These are phyloP conservation scores for Nitzschia sp. DNA, from an alignment of 108 stramenopile genomes.

Conservation along the genomic window DNA sequence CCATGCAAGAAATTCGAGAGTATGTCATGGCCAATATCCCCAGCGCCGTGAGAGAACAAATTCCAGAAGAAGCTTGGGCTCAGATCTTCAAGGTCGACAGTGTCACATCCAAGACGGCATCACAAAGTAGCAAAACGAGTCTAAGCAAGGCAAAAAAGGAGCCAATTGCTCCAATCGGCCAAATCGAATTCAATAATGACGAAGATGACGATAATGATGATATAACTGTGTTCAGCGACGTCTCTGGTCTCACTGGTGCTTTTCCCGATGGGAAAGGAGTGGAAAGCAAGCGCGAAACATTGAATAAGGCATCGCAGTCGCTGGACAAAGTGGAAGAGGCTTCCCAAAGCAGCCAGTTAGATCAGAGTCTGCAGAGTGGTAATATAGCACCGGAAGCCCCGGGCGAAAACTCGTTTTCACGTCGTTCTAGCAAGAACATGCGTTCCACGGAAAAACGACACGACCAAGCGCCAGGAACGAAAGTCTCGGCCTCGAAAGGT, in stretches of 20 bases:
- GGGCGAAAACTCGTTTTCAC: not conserved
- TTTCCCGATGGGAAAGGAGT: constrained; percentile 25
- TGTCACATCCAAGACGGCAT: not conserved
- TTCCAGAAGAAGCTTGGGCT: constrained; percentile 27
- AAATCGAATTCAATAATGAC: constrained; percentile 1
- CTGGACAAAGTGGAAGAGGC: not conserved
- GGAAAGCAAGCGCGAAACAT: constrained; percentile 10
- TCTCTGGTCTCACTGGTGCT: constrained; percentile 19
- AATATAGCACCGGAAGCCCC: not conserved
- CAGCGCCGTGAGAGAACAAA: constrained; percentile 17
- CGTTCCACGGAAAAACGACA: not conserved
- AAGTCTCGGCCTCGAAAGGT: not conserved
- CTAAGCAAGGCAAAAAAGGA: not conserved
- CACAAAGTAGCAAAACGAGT: not conserved
- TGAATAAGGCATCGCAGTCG: not conserved
- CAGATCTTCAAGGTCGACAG: constrained; percentile 19
- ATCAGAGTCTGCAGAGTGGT: not conserved
- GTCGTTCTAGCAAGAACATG: too few relatives aligned
- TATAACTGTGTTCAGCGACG: constrained; percentile 8
- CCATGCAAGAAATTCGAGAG: constrained; percentile 24
- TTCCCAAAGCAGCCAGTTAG: not conserved
- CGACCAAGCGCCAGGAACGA: not conserved
- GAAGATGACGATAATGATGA: constrained; percentile 3
- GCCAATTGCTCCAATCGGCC: not conserved
- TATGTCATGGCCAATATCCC: constrained; percentile 30